Conservation (phyloP, 768 basidiomycete species). For the Hemileccinum rubropunctum region DNA sequence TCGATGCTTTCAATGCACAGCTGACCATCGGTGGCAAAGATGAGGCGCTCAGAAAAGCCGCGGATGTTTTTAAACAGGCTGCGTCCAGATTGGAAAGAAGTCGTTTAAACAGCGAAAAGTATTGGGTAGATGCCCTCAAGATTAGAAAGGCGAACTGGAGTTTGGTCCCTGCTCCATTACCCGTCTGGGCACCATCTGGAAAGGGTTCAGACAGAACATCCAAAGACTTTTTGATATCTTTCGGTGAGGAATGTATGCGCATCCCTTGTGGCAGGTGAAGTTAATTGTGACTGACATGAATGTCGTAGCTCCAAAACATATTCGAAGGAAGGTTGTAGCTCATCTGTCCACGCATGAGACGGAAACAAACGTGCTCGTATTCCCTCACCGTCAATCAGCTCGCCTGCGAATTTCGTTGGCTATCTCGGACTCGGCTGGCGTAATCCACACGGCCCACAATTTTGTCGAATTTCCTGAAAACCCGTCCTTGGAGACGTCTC, state of each 20-base stretch:
- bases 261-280: background rate
- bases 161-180: slow-evolving; percentile 75
- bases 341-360: slow-evolving; percentile 53
- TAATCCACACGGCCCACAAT: slow-evolving; percentile 36
- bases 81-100: slow-evolving; percentile 67
- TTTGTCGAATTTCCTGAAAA: slow-evolving; percentile 29
- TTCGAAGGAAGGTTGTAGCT: slow-evolving; percentile 70
- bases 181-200: slow-evolving; percentile 62
- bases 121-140: slow-evolving; percentile 81
- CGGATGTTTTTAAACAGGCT: slow-evolving; percentile 65
- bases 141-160: slow-evolving; percentile 79
- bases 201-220: slow-evolving; percentile 79
- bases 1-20: slow-evolving; percentile 71
- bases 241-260: slow-evolving; percentile 76
- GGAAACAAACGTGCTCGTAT: slow-evolving; percentile 45
- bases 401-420: slow-evolving; percentile 61
- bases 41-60: slow-evolving; percentile 71
- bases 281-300: slow-evolving; percentile 1
- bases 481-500: slow-evolving; percentile 45
- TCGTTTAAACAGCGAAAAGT: slow-evolving; percentile 60
- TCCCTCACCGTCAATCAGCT: slow-evolving; percentile 62
- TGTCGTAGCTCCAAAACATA: slow-evolving; percentile 55
- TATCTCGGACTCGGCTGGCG: slow-evolving; percentile 34
- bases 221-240: slow-evolving; percentile 78
- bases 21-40: slow-evolving; percentile 78